phyloP scores from a whole-genome alignment of 192 early-diverging fungal genomes.

The Rhizophagus sp. region DNA sequence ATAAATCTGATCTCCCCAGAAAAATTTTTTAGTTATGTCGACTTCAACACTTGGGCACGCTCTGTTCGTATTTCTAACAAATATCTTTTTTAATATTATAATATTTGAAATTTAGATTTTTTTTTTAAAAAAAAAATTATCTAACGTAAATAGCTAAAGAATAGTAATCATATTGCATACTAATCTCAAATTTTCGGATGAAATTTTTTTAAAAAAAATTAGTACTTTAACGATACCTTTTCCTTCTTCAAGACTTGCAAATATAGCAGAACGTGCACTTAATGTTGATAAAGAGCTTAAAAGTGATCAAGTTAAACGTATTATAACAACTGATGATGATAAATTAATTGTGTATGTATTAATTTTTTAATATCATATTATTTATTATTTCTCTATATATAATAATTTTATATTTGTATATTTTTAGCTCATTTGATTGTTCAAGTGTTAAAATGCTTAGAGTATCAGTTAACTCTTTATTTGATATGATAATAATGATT shows the following conservation, averaged over 20 bases:
- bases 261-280: constrained; percentile 42
- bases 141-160: too few species aligned
- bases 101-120: not conserved
- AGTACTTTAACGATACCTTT: constrained; percentile 35
- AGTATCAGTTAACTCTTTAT: constrained; percentile 51
- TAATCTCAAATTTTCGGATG: too few species aligned
- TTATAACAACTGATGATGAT: constrained; percentile 28
- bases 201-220: not conserved
- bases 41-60: not conserved
- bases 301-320: constrained; percentile 41
- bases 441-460: constrained; percentile 42
- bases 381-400: not conserved
- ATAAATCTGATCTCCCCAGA: too few species aligned
- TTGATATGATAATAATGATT: constrained; percentile 53
- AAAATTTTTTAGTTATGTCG: not conserved
- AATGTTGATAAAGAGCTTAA: constrained; percentile 52
- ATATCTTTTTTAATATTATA: not conserved
- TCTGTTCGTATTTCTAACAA: not conserved
- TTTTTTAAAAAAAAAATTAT: too few species aligned
- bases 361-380: not conserved
- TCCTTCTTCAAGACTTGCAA: constrained; percentile 40
- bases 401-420: not conserved
- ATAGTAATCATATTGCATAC: too few species aligned
- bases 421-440: constrained; percentile 41
- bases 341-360: constrained; percentile 43